Conservation (phyloP, 2,329 filamentous ascomycete species). For the Lasiodiplodia hormozganensis region DNA sequence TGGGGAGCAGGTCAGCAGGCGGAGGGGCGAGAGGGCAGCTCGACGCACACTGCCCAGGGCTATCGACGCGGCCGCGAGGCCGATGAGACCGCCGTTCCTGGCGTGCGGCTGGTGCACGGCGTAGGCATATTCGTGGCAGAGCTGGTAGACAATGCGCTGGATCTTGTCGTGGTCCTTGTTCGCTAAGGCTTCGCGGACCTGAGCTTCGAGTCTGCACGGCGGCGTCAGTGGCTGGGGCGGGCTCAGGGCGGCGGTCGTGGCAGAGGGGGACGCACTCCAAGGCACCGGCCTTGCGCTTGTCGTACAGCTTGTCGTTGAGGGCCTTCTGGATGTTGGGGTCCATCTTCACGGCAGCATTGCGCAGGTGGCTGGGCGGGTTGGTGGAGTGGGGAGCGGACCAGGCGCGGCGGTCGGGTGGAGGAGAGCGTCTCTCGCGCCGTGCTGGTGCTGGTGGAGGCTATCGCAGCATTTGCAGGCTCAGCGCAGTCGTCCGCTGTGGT, state of each 20-base stretch:
- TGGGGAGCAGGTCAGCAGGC: constrained; percentile 50
- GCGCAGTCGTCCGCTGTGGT: constrained; percentile 6
- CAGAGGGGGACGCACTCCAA: constrained; percentile 75
- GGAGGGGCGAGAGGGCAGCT: neutral
- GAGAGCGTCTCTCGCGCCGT: constrained; percentile 22
- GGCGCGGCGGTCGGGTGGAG: constrained; percentile 15
- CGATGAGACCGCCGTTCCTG: constrained; percentile 93
- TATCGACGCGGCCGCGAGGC: constrained; percentile 92
- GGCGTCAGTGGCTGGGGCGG: constrained; percentile 26
- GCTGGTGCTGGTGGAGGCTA: neutral
- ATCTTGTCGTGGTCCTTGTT: constrained; percentile 81
- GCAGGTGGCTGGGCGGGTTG: constrained; percentile 24
- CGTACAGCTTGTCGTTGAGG: constrained; percentile 97
- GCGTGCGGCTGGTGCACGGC: constrained; percentile 96
- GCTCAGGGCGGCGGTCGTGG: neutral
- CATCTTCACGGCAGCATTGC: constrained; percentile 60
- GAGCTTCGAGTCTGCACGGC: constrained; percentile 76
- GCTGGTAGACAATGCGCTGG: constrained; percentile 87
- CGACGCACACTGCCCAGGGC: constrained; percentile 80
- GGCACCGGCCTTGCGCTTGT: constrained; percentile 95
- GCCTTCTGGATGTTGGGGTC: constrained; percentile 88
- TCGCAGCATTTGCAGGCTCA: constrained; percentile 26
- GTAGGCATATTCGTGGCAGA: constrained; percentile 97
- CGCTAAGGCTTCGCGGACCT: constrained; percentile 83
- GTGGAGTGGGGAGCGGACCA: constrained; percentile 2